These are phyloP conservation scores for Escovopsis sp. DNA, from an alignment of 2,329 filamentous ascomycete species.

Conservation along the genomic window DNA sequence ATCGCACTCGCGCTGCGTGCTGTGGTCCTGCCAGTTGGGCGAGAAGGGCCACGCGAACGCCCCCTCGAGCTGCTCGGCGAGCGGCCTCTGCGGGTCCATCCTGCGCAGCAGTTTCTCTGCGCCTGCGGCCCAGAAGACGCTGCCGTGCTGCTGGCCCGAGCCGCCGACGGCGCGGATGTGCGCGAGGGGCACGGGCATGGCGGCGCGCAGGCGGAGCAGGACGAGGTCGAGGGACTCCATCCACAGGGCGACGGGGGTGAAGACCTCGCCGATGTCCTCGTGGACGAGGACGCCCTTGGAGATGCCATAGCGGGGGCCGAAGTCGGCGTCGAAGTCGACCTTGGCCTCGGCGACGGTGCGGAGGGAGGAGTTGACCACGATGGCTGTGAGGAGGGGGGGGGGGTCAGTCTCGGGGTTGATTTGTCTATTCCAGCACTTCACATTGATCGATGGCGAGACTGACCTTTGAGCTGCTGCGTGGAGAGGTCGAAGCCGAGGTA, in stretches of 20 bases:
- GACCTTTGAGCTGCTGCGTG: conserved; percentile 90
- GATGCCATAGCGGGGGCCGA: conserved; percentile 57
- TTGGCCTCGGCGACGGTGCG: conserved; percentile 73
- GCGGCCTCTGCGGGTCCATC: conserved; percentile 43
- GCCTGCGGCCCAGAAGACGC: conserved; percentile 74
- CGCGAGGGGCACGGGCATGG: conserved; percentile 48
- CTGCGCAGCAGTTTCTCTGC: conserved; percentile 49
- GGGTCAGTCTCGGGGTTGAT: too few species aligned
- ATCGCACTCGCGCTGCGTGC: conserved; percentile 85
- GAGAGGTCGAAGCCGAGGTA: conserved; percentile 93
- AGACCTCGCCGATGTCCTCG: conserved; percentile 73
- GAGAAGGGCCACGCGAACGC: conserved; percentile 76
- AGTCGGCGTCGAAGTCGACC: conserved; percentile 88
- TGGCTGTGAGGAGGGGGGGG: too few species aligned
- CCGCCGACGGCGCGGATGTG: conserved; percentile 73
- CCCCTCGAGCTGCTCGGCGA: conserved; percentile 57
- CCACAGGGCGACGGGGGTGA: conserved; percentile 87
- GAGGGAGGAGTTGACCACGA: conserved; percentile 72
- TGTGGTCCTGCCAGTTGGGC: conserved; percentile 97
- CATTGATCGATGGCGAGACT: not conserved
- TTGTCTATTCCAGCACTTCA: too few species aligned
- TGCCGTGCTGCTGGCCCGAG: conserved; percentile 94
- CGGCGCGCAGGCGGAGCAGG: conserved; percentile 53
- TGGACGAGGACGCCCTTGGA: conserved; percentile 80
- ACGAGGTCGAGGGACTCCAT: conserved; percentile 85